A percentile compares a stretch with the other conserved stretches of the same genome.
Conservation (phyloP, 2,329 filamentous ascomycete genomes). For the Parafenestella ontariensis region DNA sequence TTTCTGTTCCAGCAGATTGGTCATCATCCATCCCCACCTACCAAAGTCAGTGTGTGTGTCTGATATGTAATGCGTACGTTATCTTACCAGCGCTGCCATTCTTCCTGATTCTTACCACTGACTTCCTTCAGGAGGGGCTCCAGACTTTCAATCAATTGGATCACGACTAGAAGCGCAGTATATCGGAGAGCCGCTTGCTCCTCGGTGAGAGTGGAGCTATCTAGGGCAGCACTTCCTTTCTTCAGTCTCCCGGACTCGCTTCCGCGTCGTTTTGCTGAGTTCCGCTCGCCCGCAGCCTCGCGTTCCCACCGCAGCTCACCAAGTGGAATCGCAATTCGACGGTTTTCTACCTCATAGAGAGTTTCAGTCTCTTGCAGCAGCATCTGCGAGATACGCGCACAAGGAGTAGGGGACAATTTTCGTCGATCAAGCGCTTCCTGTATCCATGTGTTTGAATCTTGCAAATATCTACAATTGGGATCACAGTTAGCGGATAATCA, state of each 20-base stretch:
- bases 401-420: constrained; percentile 76
- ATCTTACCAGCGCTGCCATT: constrained; percentile 81
- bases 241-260: constrained; percentile 44
- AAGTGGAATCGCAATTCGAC: constrained; percentile 84
- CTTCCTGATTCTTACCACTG: constrained; percentile 85
- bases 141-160: constrained; percentile 83
- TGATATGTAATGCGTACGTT: background rate
- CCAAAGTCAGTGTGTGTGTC: background rate
- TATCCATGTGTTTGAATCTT: constrained; percentile 85
- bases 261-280: no score
- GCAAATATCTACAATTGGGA: constrained; percentile 61
- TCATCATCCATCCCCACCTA: constrained; percentile 78
- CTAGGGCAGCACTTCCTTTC: constrained; percentile 41
- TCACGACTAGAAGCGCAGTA: constrained; percentile 80
- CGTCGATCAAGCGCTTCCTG: constrained; percentile 75
- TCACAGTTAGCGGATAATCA: background rate
- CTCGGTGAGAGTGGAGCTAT: constrained; percentile 63
- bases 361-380: constrained; percentile 81
- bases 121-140: constrained; percentile 83
- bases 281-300: constrained; percentile 62
- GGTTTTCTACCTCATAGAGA: constrained; percentile 72
- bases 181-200: constrained; percentile 77
- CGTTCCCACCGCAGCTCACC: constrained; percentile 88
- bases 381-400: constrained; percentile 76
- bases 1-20: constrained; percentile 78